Percentiles rank a stretch among this genome's conserved stretches.
These are phyloP conservation scores for Neltuma alba DNA, from an alignment of 306 rosid species.

Conservation along the genomic window DNA sequence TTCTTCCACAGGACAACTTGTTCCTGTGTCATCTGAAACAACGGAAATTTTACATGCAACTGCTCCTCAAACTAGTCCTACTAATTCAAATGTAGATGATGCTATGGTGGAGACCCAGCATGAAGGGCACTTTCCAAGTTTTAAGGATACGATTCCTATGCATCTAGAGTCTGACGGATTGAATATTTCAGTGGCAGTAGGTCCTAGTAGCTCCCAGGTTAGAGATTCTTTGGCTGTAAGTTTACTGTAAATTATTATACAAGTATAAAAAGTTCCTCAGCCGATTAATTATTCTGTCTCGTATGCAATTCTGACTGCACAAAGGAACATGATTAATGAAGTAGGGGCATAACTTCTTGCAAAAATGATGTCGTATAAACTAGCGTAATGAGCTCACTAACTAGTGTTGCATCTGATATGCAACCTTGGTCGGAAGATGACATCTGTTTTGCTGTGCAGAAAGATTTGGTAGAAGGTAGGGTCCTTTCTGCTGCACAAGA, in stretches of 20 bases:
- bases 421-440: slow-evolving; percentile 30
- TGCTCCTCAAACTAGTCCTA: slow-evolving; percentile 42
- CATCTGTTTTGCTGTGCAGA: slow-evolving; percentile 41
- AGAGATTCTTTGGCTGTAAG: slow-evolving; percentile 25
- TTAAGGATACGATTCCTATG: slow-evolving; percentile 31
- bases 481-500: slow-evolving; percentile 36
- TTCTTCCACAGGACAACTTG: slow-evolving; percentile 35
- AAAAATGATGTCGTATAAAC: neutral
- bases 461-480: slow-evolving; percentile 40
- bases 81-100: slow-evolving; percentile 37
- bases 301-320: slow-evolving; percentile 38
- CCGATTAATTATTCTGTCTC: slow-evolving; percentile 30
- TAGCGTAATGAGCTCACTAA: neutral
- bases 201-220: slow-evolving; percentile 50
- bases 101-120: slow-evolving; percentile 27
- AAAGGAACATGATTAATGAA: slow-evolving; percentile 19
- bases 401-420: slow-evolving; percentile 14
- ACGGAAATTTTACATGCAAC: slow-evolving; percentile 36
- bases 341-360: neutral
- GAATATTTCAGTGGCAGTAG: slow-evolving; percentile 40
- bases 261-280: slow-evolving; percentile 30
- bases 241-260: slow-evolving; percentile 8
- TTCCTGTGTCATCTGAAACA: slow-evolving; percentile 40
- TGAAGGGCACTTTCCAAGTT: slow-evolving; percentile 35
- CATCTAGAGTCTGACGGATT: slow-evolving; percentile 42